These are phyloP conservation scores for Quercus bicolor DNA, from an alignment of 306 rosid species.

Conservation along the genomic window DNA sequence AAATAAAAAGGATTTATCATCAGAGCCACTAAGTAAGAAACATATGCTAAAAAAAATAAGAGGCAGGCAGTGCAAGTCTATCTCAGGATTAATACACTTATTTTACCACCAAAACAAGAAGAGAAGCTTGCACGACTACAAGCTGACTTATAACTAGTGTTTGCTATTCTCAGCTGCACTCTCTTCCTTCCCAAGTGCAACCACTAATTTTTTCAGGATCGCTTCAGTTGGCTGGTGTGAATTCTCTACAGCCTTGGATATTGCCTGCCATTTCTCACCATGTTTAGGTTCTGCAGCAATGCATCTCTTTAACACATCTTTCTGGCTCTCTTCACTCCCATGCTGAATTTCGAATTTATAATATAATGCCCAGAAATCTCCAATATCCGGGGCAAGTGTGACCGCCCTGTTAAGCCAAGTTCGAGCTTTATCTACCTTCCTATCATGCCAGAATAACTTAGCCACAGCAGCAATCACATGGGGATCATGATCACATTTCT, in stretches of 20 bases:
- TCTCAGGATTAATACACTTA: neutral
- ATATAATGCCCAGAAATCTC: slow-evolving; percentile 86
- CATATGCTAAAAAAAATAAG: neutral
- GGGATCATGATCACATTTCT: slow-evolving; percentile 90
- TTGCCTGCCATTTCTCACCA: slow-evolving; percentile 87
- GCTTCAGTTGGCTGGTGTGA: slow-evolving; percentile 85
- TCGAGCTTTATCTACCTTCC: slow-evolving; percentile 93
- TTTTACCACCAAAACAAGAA: neutral
- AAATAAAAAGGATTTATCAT: neutral
- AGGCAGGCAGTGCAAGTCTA: neutral
- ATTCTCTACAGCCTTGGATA: slow-evolving; percentile 84
- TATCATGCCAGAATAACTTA: slow-evolving; percentile 78
- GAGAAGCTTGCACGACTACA: neutral
- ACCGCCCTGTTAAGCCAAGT: slow-evolving; percentile 86
- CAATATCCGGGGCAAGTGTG: slow-evolving; percentile 86
- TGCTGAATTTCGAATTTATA: slow-evolving; percentile 91
- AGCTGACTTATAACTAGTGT: slow-evolving; percentile 23
- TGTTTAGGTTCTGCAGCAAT: slow-evolving; percentile 85
- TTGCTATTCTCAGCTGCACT: slow-evolving; percentile 59
- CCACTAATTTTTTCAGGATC: slow-evolving; percentile 74
- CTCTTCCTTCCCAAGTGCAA: slow-evolving; percentile 79
- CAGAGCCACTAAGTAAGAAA: neutral
- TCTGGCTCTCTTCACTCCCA: slow-evolving; percentile 79
- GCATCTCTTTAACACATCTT: slow-evolving; percentile 71
- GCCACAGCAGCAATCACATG: slow-evolving; percentile 85